These are phyloP conservation scores for Telopea speciosissima DNA, from an alignment of 177 flowering plant species.

Conservation along the genomic window DNA sequence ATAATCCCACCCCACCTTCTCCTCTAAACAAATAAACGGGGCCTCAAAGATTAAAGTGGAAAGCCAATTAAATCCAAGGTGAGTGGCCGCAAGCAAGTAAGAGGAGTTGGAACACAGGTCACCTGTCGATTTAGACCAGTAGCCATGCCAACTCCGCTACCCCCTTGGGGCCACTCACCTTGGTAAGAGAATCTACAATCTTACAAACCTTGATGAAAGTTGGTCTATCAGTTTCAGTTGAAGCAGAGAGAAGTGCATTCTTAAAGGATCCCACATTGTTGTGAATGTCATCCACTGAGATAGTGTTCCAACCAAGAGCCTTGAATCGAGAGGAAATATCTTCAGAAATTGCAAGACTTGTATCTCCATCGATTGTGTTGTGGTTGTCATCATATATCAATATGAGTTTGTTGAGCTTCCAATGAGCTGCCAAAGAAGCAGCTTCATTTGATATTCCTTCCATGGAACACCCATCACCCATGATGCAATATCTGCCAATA, in stretches of 20 bases:
- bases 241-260: conserved; percentile 21
- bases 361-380: conserved; percentile 31
- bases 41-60: too few relatives aligned
- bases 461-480: conserved; percentile 45
- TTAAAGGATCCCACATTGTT: conserved; percentile 24
- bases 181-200: neutral
- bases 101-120: too few relatives aligned
- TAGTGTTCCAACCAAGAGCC: conserved; percentile 36
- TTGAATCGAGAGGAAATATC: conserved; percentile 23
- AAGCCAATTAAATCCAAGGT: too few relatives aligned
- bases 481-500: conserved; percentile 30
- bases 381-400: conserved; percentile 35
- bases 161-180: too few relatives aligned
- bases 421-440: conserved; percentile 35
- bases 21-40: too few relatives aligned
- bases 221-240: conserved; percentile 24
- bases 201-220: conserved; percentile 30
- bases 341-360: conserved; percentile 24
- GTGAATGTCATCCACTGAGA: conserved; percentile 26
- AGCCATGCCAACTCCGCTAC: too few relatives aligned
- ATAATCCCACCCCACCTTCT: too few relatives aligned
- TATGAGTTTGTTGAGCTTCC: conserved; percentile 35
- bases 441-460: conserved; percentile 41
- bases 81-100: too few relatives aligned
- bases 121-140: too few relatives aligned